These are phyloP conservation scores for Crithidia mellificae DNA, from an alignment of 208 protist genomes.

Conservation along the genomic window DNA sequence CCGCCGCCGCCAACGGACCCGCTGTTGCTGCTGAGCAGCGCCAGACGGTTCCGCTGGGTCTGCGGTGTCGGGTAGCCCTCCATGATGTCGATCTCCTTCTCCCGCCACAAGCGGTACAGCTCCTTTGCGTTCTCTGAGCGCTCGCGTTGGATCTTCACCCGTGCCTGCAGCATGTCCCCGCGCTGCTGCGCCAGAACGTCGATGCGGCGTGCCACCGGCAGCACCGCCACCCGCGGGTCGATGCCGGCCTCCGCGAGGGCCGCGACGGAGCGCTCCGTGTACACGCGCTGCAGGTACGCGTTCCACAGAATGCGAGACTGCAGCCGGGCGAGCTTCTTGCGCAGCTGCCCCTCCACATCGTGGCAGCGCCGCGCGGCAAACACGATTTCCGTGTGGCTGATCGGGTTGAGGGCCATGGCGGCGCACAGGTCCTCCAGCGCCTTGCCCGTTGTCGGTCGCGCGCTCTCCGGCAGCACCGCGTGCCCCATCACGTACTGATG, in stretches of 20 bases:
- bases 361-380: constrained; percentile 69
- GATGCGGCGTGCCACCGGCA: constrained; percentile 63
- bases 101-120: constrained; percentile 80
- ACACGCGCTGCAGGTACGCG: constrained; percentile 63
- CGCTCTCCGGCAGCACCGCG: constrained; percentile 44
- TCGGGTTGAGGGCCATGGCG: constrained; percentile 56
- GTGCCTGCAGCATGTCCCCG: constrained; percentile 44
- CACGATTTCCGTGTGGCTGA: constrained; percentile 57
- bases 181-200: constrained; percentile 61
- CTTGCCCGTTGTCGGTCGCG: constrained; percentile 50
- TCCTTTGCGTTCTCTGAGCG: constrained; percentile 76
- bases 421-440: constrained; percentile 59
- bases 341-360: constrained; percentile 51
- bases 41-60: constrained; percentile 33
- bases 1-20: not conserved
- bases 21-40: constrained; percentile 19
- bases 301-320: constrained; percentile 65
- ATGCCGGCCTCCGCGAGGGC: constrained; percentile 64
- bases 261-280: constrained; percentile 62
- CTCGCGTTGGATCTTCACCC: constrained; percentile 50
- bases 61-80: constrained; percentile 31
- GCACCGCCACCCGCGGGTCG: constrained; percentile 57
- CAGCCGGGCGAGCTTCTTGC: constrained; percentile 47
- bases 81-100: constrained; percentile 72
- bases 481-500: constrained; percentile 63